Evolutionary conservation across 2,329 filamentous ascomycete species (phyloP).

Genomic region (Metarhizium robertsii): DNA sequence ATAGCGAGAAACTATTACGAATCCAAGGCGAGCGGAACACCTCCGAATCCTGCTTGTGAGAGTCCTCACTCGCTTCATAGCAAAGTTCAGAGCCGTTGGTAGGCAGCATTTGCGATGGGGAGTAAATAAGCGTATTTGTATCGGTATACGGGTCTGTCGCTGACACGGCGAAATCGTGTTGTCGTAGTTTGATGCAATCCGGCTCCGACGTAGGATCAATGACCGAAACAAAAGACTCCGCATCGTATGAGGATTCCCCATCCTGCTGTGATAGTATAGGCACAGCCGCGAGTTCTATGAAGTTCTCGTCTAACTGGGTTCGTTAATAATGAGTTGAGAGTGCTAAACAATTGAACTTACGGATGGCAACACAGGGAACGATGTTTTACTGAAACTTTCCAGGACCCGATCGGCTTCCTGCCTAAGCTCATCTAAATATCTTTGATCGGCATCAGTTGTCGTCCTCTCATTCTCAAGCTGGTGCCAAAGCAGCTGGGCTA

Average conservation of each 20-base stretch:
- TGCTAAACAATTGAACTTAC: background rate
- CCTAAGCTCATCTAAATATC: conserved; percentile 1
- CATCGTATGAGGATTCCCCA: background rate
- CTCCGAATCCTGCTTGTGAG: background rate
- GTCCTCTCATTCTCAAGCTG: conserved; percentile 3
- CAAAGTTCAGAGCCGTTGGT: too few species aligned
- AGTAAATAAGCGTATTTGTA: background rate
- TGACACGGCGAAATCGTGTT: background rate
- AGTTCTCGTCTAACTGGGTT: conserved; percentile 1
- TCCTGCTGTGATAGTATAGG: background rate
- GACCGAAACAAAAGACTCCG: background rate
- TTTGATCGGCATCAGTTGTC: background rate
- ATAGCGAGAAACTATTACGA: background rate
- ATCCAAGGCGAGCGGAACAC: background rate
- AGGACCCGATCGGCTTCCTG: background rate
- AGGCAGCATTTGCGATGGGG: background rate
- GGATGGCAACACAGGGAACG: background rate
- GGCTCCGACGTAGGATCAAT: background rate
- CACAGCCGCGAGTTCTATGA: background rate
- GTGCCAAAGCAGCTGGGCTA: conserved; percentile 4
- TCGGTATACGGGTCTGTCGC: background rate
- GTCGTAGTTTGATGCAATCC: background rate
- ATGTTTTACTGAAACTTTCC: background rate
- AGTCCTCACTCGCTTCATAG: background rate
- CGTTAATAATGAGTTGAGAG: background rate